Base-by-base conservation (phyloP, 495 filamentous ascomycete species). In the Glarea lozoyensis region DNA sequence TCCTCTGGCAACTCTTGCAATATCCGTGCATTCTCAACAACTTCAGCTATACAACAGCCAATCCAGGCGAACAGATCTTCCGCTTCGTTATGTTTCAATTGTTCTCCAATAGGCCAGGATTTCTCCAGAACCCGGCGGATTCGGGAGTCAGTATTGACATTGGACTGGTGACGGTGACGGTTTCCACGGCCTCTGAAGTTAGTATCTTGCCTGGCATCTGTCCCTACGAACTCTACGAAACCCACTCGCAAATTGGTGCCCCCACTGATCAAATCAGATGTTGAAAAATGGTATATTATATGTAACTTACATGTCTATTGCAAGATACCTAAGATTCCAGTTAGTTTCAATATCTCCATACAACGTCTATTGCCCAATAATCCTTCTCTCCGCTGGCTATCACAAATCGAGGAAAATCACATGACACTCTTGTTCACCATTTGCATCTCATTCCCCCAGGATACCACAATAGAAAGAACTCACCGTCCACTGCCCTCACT, bases 51-150 rank as follows among this genome's bases (percentile, higher is more conserved):
- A 51, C 78, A 80, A 42, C 75, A 68, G 2, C 86, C 84, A 46
- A 93, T 84, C 86, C 86, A 93, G 3, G 66, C 61, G 56, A 90
- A 93, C 2, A 90, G 55, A 42, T 78, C 76, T 42, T 87, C 82
- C 2, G 82, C 79, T 37, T 85, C 76, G 40, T 84, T 75, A 59
- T 75, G 81, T 54, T 89, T 89, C 37, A 92, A 65, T 53, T 86
- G 74, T 19, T 92, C 82, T 30, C 76, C 73, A 37, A 93, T 89
- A 1, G 79, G 79, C 86, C 86, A 93, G 43, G 73, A 73, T 42
- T 71, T 76, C 57, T 88, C 84, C 27, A 84, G 61, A 0, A 73
- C 73, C 25, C 80, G 67, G 56, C 65, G 67, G 37, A 82, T 68
- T 30, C 72, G 70, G 46, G 68, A 59, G 31, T 13, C 61, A 52